Conservation (phyloP, 305 asterid species). For the Striga hermonthica region DNA sequence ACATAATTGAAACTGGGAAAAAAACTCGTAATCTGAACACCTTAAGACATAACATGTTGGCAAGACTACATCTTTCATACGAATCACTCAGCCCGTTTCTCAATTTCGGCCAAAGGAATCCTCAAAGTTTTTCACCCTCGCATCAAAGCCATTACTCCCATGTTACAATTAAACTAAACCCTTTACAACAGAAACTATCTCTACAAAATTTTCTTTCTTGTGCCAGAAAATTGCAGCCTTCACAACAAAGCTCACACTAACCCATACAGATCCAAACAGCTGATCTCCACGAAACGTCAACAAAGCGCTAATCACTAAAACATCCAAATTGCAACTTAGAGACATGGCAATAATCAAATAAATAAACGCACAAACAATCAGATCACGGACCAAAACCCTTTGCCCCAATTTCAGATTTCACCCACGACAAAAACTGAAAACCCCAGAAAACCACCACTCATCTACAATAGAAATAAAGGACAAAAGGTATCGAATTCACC, state of each 20-base stretch:
- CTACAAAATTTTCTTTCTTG: not conserved
- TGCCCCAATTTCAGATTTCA: too few relatives aligned
- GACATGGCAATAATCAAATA: not conserved
- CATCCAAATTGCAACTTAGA: not conserved
- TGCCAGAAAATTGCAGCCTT: constrained; percentile 6
- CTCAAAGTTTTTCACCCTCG: not conserved
- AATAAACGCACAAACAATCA: not conserved
- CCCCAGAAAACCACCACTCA: not conserved
- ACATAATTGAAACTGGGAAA: not conserved
- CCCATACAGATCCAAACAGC: not conserved
- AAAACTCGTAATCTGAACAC: not conserved
- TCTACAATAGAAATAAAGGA: not conserved
- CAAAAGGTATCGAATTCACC: constrained; percentile 21
- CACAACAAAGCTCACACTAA: not conserved
- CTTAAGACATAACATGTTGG: not conserved
- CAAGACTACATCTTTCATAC: not conserved
- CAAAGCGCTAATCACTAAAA: not conserved
- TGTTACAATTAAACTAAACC: not conserved
- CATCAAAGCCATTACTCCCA: not conserved
- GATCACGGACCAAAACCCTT: not conserved
- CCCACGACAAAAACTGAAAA: too few relatives aligned
- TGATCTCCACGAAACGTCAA: not conserved
- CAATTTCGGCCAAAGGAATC: constrained; percentile 8
- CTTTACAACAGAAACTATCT: constrained; percentile 5
- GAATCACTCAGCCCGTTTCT: not conserved